Evolutionary conservation across 192 early-diverging fungal species (phyloP).

Genomic region (Coemansia sp.): DNA sequence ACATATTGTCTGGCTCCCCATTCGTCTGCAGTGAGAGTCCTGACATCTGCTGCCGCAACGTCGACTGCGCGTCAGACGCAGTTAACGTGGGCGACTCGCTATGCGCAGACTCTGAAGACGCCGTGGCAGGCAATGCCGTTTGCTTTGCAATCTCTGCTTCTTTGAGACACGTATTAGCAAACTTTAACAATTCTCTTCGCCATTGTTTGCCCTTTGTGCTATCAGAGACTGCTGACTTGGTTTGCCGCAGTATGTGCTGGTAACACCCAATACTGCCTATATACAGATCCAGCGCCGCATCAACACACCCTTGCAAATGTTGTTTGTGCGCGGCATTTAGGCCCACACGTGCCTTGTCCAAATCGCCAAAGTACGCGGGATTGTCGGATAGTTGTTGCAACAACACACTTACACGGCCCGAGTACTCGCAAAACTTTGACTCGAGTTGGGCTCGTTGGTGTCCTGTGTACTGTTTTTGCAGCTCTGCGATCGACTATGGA

Average conservation of each 20-base stretch:
- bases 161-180: conserved; percentile 18
- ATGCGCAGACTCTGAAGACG: background rate
- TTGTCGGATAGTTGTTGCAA: conserved; percentile 14
- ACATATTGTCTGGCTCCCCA: background rate
- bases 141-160: conserved; percentile 35
- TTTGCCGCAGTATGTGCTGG: conserved; percentile 27
- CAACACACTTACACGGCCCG: conserved; percentile 22
- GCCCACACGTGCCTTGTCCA: conserved; percentile 20
- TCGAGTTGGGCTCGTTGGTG: conserved; percentile 15
- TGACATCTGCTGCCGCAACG: conserved; percentile 8
- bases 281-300: conserved; percentile 21
- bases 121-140: background rate
- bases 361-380: conserved; percentile 6
- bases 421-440: conserved; percentile 44
- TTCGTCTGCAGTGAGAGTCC: background rate
- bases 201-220: conserved; percentile 8
- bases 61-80: background rate
- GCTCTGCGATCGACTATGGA: conserved; percentile 14
- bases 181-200: conserved; percentile 35
- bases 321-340: conserved; percentile 17
- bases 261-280: conserved; percentile 30
- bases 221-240: conserved; percentile 3
- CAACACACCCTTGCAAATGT: conserved; percentile 6
- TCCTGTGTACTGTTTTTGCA: conserved; percentile 2
- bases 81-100: conserved; percentile 4